phyloP scores from a whole-genome alignment of 805 yeast genomes.

The Pichia ethanolica region DNA sequence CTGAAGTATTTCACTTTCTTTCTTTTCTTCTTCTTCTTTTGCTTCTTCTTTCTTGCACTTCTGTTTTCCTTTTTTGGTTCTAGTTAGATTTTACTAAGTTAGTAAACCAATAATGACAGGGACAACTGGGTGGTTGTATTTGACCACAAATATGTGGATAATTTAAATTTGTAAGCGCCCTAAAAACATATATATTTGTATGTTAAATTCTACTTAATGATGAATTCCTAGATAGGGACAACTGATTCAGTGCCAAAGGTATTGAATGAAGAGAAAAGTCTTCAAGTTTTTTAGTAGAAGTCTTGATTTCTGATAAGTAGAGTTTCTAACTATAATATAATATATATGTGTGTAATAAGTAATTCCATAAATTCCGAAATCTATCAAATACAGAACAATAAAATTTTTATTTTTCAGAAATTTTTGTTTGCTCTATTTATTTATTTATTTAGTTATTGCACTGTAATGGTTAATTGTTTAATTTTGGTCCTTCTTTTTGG shows the following conservation, averaged over 20 bases:
- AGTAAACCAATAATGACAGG: no score
- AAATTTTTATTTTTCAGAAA: no score
- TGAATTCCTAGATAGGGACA: slow-evolving; percentile 35
- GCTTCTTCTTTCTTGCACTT: neutral
- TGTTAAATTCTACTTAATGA: slow-evolving; percentile 34
- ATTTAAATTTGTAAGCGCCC: no score
- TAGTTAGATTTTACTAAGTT: no score
- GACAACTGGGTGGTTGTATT: neutral
- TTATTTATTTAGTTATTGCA: neutral
- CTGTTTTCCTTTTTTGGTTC: no score
- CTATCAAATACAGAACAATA: no score
- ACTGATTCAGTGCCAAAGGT: slow-evolving; percentile 14
- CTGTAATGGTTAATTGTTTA: neutral
- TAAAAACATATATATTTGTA: no score
- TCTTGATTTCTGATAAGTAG: slow-evolving; percentile 9
- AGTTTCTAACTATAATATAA: no score
- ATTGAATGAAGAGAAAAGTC: slow-evolving; percentile 9
- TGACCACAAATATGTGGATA: neutral
- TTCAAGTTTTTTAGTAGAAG: slow-evolving; percentile 12
- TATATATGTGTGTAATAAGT: no score
- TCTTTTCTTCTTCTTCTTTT: neutral
- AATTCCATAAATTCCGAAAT: no score
- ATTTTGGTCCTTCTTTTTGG: neutral
- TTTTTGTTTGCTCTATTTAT: no score
- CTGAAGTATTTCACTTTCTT: neutral